Base-by-base conservation (phyloP, 106 monocot species). In the Amphibolis antarctica region DNA sequence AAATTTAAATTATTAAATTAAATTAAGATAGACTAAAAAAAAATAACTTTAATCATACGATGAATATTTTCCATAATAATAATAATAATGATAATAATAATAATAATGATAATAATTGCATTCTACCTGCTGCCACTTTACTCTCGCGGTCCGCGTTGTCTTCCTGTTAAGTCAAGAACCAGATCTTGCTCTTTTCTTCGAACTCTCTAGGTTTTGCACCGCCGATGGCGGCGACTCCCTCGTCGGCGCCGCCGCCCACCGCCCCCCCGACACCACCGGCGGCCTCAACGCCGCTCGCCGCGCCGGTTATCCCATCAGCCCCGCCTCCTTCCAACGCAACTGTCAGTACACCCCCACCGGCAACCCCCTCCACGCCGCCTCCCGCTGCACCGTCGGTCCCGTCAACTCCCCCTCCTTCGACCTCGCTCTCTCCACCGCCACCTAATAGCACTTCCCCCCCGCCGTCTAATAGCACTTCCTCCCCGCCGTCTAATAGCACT, bases 341-440 rank as follows among this genome's bases (percentile, higher is more conserved):
- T 14, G 18, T 64, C 4, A 60, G 72, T 1, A 10, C 58, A 1
- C 53, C 71, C 2, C 26, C 70, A 5, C 69, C 80, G 0, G 21
- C 63, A 11, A 15, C 25, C 2, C 23, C 68, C 1, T 46, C 69
- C 2, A 3, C 74, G 10, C 29, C 75, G 1, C 44, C 75, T 0
- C 71, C 71, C 20, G 2, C 45, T 0, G 20, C 62, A 14, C 46
- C 55, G 1, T 17, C 69, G n/a, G 9, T 63, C 1, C 20, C 63
- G 1, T 17, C 65, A 0, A 20, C 64, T 4, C 2, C 64, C 9
- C 55, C 81, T 3, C 25, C 78, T 6, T 14, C 64, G 4, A 10
- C 71, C 1, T 5, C 67, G 0, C 20, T 58, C 0, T 28, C 74
- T 1, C 10, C 59, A 14, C 11, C 63, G 3, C 13, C 64, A 10